phyloP scores from a whole-genome alignment of 2,329 filamentous ascomycete species.

The Diplodia corticola region DNA sequence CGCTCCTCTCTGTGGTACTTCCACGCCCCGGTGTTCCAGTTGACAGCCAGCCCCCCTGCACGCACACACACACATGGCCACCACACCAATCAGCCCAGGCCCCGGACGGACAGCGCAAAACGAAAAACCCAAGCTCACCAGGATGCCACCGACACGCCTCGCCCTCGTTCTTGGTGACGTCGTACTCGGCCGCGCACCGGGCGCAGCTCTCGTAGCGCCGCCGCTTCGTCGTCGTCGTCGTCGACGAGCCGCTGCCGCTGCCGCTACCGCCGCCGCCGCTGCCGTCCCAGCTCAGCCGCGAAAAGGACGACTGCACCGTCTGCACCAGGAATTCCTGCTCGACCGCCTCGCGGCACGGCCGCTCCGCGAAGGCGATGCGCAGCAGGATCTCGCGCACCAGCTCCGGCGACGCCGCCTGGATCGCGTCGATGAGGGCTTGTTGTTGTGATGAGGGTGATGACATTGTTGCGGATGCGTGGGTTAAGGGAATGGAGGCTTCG shows the following conservation, averaged over 20 bases:
- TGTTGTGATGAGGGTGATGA: not conserved
- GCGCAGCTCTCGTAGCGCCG: not conserved
- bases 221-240: slow-evolving; percentile 4
- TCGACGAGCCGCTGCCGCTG: slow-evolving; percentile 9
- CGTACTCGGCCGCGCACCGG: not conserved
- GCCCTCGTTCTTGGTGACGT: not conserved
- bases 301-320: not conserved
- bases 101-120: too few relatives aligned
- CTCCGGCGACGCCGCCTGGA: not conserved
- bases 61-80: too few relatives aligned
- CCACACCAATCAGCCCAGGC: not conserved
- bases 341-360: not conserved
- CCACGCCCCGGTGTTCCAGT: not conserved
- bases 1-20: not conserved
- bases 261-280: too few relatives aligned
- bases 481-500: too few relatives aligned
- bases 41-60: not conserved
- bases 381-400: not conserved
- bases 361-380: not conserved
- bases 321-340: slow-evolving; percentile 2
- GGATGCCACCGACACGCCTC: not conserved
- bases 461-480: not conserved
- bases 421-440: not conserved
- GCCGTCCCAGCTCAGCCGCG: not conserved
- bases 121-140: not conserved